Evolutionary conservation across 108 stramenopile genomes (phyloP).

Genomic region (Hondaea fermentalgiana): DNA sequence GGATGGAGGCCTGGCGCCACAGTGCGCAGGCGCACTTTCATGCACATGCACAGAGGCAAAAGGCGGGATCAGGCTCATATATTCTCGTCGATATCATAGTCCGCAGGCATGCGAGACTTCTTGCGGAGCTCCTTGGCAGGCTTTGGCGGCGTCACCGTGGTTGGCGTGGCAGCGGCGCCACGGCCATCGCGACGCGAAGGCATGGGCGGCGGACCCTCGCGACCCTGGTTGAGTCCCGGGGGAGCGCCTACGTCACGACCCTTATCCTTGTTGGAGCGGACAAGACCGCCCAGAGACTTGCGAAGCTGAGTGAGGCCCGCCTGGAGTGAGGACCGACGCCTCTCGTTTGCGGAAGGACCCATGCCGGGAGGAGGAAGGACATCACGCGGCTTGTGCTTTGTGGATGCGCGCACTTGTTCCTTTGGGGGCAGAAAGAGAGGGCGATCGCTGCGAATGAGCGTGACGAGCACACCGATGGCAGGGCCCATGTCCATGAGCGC

Average conservation of each 20-base stretch:
- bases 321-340: background rate
- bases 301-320: background rate
- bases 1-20: too few species aligned
- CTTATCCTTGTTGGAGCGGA: background rate
- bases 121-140: background rate
- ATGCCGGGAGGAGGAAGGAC: background rate
- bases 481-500: background rate
- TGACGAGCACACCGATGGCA: background rate
- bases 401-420: background rate
- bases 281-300: background rate
- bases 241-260: background rate
- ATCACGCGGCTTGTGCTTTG: background rate
- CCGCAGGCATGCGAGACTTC: background rate
- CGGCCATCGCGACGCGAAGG: background rate
- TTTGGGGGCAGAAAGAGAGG: background rate
- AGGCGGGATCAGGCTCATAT: background rate
- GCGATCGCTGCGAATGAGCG: background rate
- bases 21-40: too few species aligned
- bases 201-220: background rate
- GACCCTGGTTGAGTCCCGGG: background rate
- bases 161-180: background rate
- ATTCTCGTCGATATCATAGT: conserved; percentile 2
- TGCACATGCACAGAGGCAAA: too few species aligned
- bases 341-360: background rate
- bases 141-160: background rate